These are phyloP conservation scores for Acarospora socialis DNA, from an alignment of 2,329 filamentous ascomycete species.

Conservation along the genomic window DNA sequence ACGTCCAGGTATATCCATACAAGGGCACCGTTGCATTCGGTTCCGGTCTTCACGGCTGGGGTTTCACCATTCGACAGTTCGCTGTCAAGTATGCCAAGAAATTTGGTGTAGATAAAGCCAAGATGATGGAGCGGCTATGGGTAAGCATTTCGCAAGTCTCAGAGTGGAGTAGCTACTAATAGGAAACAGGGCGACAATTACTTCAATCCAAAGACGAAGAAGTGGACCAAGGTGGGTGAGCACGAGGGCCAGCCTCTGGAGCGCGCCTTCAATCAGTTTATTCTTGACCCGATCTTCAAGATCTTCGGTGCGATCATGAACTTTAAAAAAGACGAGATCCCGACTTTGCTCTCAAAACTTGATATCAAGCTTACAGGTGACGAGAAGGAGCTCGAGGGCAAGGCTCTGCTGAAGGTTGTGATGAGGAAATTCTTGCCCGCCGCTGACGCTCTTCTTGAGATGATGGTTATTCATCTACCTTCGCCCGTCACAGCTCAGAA, in stretches of 20 bases:
- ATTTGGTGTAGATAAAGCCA: slow-evolving; percentile 98
- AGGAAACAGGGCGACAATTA: slow-evolving; percentile 69
- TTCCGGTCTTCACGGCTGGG: slow-evolving; percentile 99
- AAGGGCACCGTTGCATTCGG: slow-evolving; percentile 97
- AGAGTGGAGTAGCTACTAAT: slow-evolving; percentile 13
- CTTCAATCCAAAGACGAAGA: slow-evolving; percentile 99
- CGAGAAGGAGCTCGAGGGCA: slow-evolving; percentile 90
- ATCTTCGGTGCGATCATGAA: slow-evolving; percentile 96
- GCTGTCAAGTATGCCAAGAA: slow-evolving; percentile 96
- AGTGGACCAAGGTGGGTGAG: slow-evolving; percentile 84
- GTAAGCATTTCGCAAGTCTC: slow-evolving; percentile 33
- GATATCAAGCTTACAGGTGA: slow-evolving; percentile 77
- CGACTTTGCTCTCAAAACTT: slow-evolving; percentile 77
- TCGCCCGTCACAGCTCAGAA: slow-evolving; percentile 90
- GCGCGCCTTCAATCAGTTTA: slow-evolving; percentile 99
- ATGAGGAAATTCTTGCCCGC: slow-evolving; percentile 99
- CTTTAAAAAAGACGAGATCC: slow-evolving; percentile 91
- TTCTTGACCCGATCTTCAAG: slow-evolving; percentile 98
- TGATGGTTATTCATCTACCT: slow-evolving; percentile 99
- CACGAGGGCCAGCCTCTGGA: slow-evolving; percentile 80
- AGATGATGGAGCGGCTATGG: slow-evolving; percentile 99
- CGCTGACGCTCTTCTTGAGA: slow-evolving; percentile 95
- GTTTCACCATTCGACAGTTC: slow-evolving; percentile 98
- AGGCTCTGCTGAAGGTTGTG: slow-evolving; percentile 92
- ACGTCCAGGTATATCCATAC: slow-evolving; percentile 97